These are phyloP conservation scores for Albugo laibachii DNA, from an alignment of 352 stramenopile genomes.

Conservation along the genomic window DNA sequence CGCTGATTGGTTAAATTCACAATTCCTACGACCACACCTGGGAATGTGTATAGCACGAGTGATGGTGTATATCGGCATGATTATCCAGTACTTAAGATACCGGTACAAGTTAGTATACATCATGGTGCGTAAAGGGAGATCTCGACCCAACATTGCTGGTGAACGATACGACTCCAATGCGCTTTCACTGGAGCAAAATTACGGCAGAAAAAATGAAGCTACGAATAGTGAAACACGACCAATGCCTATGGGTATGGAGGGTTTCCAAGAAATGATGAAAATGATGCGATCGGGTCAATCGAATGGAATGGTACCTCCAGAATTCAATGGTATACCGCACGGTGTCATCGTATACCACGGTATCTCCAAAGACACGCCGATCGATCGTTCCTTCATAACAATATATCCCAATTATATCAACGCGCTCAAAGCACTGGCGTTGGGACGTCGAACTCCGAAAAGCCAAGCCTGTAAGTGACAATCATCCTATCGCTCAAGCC, in stretches of 20 bases:
- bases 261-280: constrained; percentile 23
- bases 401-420: constrained; percentile 82
- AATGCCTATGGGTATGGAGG: neutral
- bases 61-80: no score
- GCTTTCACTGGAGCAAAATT: constrained; percentile 14
- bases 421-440: constrained; percentile 54
- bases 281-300: constrained; percentile 11
- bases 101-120: no score
- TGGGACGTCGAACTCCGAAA: constrained; percentile 56
- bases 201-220: no score
- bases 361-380: constrained; percentile 26
- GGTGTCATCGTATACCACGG: constrained; percentile 48
- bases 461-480: constrained; percentile 17
- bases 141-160: constrained; percentile 57
- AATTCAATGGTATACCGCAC: constrained; percentile 17
- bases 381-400: constrained; percentile 30
- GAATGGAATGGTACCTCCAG: neutral
- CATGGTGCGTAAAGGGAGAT: constrained; percentile 39
- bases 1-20: neutral
- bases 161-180: constrained; percentile 76
- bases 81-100: no score
- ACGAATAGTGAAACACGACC: no score
- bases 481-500: neutral
- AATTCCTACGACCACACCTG: no score
- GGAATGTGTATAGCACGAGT: no score